Evolutionary conservation across 1,284 basidiomycete genomes (phyloP), one percentile per base, ranked within the genome.

Genomic region (Termitomyces sp.): DNA sequence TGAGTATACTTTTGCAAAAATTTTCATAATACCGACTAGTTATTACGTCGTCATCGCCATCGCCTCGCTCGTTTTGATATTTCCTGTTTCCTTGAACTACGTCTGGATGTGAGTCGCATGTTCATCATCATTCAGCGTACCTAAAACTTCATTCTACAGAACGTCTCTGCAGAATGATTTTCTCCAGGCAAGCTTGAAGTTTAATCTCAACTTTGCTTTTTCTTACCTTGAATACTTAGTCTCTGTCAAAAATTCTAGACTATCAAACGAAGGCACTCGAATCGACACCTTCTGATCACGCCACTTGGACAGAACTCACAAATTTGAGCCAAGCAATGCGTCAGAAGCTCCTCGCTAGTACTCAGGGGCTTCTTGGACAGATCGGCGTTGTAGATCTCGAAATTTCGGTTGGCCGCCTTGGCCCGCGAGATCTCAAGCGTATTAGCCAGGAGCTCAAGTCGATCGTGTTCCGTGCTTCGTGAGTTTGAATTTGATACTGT

Each of bases 11-110:
- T 66, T 92, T 30, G 70, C 81, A 3, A 79, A 80, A 43, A 67
- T 72, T 1, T 73, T 90, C 56, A 66, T 88, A 48, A 78, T 84
- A 26, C 84, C 88, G 0, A 75, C 82, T 0, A 66, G 72, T 1
- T 80, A 75, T 57, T 90, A 84, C 66, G 65, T 84, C 46, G 88
- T 79, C 1, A 79, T 87, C 42, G 86, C 81, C 0, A 53, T 86
- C 24, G 73, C 74, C 3, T 69, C 77, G 19, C 77, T 83, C 26
- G 59, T 86, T 15, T 64, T 91, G 34, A 73, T 92, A 56, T 92
- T 92, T 65, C 90, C 90, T 0, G 81, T 88, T 67, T 83, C 84
- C 7, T 70, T 90, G 55, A 85, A 83, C 55, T 83, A 86, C 58
- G 64, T 72, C 36, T 77, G 74, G 73, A 53, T 77, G 70, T 73